Base-by-base conservation (phyloP, 805 yeast genomes). In the Maudiozyma pseudohumilis region DNA sequence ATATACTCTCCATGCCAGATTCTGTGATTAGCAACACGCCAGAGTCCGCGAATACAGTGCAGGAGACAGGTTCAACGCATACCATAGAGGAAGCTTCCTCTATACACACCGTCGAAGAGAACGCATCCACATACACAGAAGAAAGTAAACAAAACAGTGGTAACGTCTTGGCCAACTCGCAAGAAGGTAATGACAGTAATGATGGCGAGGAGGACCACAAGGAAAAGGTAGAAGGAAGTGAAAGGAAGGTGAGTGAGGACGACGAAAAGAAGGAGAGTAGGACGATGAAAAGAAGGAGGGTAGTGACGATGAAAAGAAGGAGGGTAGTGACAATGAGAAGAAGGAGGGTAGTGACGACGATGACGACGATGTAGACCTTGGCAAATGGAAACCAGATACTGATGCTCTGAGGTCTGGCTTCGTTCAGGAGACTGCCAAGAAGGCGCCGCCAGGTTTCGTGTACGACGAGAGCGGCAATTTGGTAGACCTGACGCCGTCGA, bases 371-470 rank as follows among this genome's bases (percentile, higher is more conserved):
- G 42, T 41, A 2, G 49, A 44, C 24, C 35, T 43, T 9, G 51
- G 46, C 15, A 46, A 42, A 20, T 76, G 83, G 82, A 69, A 66
- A 49, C 81, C 81, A 2, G 71, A 75, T 47, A 75, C 80, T 16
- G 54, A 47, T 24, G 47, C 56, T 5, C 42, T 44, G 24, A 48
- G 60, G 46, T 30, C 69, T 60, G 38, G 64, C 60, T 32, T 74
- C 62, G 43, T 71, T 63, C 52, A 55, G 24, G 61, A 30, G 47
- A 68, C 40, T 59, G 63, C 34, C 46, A 49, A 46, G 37, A 66
- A 45, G 10, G 47, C 49, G 3, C 59, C 59, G 12, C 56, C 59
- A 3, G 75, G 46, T 13, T 60, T 45, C 45, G 62, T 47, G 9
- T 40, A 43, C 41, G 65, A 52, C 48, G 59, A 48, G 38, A 50